Evolutionary conservation across 1,284 basidiomycete species (phyloP).

Genomic region (Ganoderma sinense): DNA sequence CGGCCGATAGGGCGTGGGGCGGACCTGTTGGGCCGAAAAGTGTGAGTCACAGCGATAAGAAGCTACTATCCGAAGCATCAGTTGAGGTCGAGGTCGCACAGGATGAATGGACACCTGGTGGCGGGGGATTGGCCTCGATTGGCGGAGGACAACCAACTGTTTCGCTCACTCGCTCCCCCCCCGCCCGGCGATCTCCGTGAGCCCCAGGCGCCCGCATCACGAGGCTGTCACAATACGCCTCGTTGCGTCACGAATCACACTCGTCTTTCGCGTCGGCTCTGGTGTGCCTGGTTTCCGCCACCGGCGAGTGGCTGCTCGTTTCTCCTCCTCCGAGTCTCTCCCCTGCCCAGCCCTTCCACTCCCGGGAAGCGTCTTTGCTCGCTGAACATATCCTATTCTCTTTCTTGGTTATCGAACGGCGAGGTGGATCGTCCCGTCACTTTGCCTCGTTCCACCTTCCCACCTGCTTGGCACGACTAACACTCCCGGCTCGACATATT

Average conservation of each 20-base stretch:
- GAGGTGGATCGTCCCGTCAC: constrained; percentile 1
- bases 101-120: background rate
- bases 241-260: constrained; percentile 5
- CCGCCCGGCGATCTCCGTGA: background rate
- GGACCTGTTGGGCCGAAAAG: background rate
- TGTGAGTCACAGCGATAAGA: background rate
- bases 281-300: constrained; percentile 13
- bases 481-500: background rate
- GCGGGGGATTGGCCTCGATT: background rate
- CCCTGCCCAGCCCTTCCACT: background rate
- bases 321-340: background rate
- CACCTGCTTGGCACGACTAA: background rate
- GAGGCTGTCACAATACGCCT: background rate
- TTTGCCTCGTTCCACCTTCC: constrained; percentile 3
- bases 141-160: background rate
- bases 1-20: background rate
- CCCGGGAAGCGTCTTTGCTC: background rate
- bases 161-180: too few species aligned
- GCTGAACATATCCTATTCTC: background rate
- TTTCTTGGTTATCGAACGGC: background rate
- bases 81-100: background rate
- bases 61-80: background rate
- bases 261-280: background rate
- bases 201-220: background rate
- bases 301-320: constrained; percentile 10